Evolutionary conservation across 139 green algal genomes (phyloP), one percentile per base, ranked within the genome.

Genomic region (Chloropicon primus): DNA sequence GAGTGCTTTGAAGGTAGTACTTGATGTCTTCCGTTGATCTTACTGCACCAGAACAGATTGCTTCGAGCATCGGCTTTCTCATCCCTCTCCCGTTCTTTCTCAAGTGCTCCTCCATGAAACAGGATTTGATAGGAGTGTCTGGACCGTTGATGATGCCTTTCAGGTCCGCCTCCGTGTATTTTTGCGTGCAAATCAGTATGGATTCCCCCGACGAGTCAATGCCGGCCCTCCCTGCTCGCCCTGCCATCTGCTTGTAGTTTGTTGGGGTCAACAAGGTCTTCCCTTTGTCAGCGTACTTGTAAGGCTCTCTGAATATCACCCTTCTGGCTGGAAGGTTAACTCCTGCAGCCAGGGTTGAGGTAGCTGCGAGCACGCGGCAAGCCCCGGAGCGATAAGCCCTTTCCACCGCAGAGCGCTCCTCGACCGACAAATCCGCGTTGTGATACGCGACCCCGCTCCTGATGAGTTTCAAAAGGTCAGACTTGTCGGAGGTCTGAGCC

Each of bases 301-400:
- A 91, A 22, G 81, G 72, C 24, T 91, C 73, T 27, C 78, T 73
- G 82, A 97, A 93, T 77, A 97, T 94, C 72, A 97, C 93, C 1
- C 93, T 84, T 17, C 91, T 78, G 0, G 89, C 93, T 0, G 92
- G 92, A 81, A 96, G 87, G 84, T 96, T 96, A 53, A 96, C 91
- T 23, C 92, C 92, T 24, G 91, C 89, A 27, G 94, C 94, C 54
- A 99, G 82, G 0, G 94, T 98, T 76, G 91, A 95, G 1, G 96
- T 99, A 24, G 92, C 92, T 73, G 81, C 88, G 62, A 99, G 83
- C 73, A 99, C 91, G 0, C 82, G 88, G 17, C 98, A 79, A 1
- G 85, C 84, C 2, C 93, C 94, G 0, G 26, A 77, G 22, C 82
- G 77, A 82, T 89, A 99, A 1, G 81, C 91, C 0, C 17, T 2